Evolutionary conservation across 371 early-diverging fungal species (phyloP).

Genomic region (Entomophthora muscae): DNA sequence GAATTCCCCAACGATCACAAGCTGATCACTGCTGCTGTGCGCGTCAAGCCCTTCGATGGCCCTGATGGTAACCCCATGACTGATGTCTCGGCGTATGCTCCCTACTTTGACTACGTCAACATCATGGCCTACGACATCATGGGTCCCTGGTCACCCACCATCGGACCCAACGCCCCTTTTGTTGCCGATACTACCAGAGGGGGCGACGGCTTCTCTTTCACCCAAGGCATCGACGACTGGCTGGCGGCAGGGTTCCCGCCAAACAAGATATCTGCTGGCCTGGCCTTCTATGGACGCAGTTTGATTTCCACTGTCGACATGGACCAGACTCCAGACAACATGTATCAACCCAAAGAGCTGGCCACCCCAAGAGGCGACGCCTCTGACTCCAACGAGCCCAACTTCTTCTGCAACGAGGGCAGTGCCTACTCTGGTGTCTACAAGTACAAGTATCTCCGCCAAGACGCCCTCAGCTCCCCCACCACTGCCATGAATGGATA

Average conservation of each 20-base stretch:
- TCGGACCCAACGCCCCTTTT: too few species aligned
- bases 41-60: slow-evolving; percentile 44
- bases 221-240: slow-evolving; percentile 22
- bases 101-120: slow-evolving; percentile 32
- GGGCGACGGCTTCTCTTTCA: slow-evolving; percentile 12
- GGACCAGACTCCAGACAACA: too few species aligned
- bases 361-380: slow-evolving; percentile 50
- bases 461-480: too few species aligned
- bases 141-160: too few species aligned
- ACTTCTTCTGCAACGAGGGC: slow-evolving; percentile 15
- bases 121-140: slow-evolving; percentile 37
- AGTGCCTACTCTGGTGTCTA: slow-evolving; percentile 41
- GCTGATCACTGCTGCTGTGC: slow-evolving; percentile 56
- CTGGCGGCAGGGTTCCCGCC: slow-evolving; percentile 14
- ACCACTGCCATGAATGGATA: slow-evolving; percentile 25
- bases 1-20: too few species aligned
- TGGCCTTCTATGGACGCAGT: not conserved
- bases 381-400: too few species aligned
- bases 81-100: slow-evolving; percentile 34
- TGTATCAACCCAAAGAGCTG: slow-evolving; percentile 9
- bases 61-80: slow-evolving; percentile 40
- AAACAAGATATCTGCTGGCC: slow-evolving; percentile 11
- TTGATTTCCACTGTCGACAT: not conserved
- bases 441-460: too few species aligned
- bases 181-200: slow-evolving; percentile 11